Base-by-base conservation (phyloP, 2,329 filamentous ascomycete genomes). In the Exophiala calicioides region DNA sequence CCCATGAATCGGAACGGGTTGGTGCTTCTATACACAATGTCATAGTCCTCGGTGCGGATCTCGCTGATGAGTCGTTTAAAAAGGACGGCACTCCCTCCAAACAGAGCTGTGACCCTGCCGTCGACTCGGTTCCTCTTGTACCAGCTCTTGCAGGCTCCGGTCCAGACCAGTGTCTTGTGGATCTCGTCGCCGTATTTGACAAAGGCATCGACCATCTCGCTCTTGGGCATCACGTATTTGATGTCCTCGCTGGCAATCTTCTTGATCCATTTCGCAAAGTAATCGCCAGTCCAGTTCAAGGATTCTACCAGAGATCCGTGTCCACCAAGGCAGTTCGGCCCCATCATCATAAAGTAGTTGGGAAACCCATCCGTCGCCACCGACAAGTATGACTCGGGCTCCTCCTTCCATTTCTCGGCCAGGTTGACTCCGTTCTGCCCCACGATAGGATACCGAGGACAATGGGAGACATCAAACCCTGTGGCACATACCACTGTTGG, bases 401-500 rank as follows among this genome's bases (percentile, higher is more conserved):
- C 50, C 7, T 53, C 30, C 27, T 35, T 45, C 65, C 65, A 68
- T 43, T 58, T 53, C 5, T 63, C 51, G 3, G 46, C 55, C 8
- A 68, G 46, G 16, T 53, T 56, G n/a, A 57, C 50, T 3, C 60
- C 62, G 26, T 60, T 41, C 1, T 57, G 50, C 3, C 72, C 62
- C 12, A 64, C 58, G 10, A 71, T 53, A 0, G 62, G 60, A 40
- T 64, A 71, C 4, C 58, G 61, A 1, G 67, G 68, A 5, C 58
- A 47, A 27, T 65, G 63, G 12, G 63, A 65, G 35, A 67, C 64
- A 43, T 70, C 64, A 44, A 70, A 72, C 1, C 69, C 69, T 5
- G 68, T 72, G 5, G 69, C 69, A 50, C 68, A 72, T 38, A 70
- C 44, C 31, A 66, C 60, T 2, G 64, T 33, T n/a, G n/a, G 27